Conservation (phyloP, 2,329 filamentous ascomycete genomes). For the Tolypocladium ovalisporum region DNA sequence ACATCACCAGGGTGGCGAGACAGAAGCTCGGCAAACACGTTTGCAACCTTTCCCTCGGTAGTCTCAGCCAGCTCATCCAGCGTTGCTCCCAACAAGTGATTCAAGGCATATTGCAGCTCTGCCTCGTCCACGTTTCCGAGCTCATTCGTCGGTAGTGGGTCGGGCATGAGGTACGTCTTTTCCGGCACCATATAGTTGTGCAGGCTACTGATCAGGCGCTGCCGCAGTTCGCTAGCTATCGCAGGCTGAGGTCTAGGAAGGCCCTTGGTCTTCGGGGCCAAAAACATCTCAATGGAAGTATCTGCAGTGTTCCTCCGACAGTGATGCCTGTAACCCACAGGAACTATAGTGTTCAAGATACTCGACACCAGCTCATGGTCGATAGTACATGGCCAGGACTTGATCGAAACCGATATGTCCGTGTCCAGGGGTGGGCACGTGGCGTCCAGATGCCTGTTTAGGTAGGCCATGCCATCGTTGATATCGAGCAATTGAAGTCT, state of each 20-base stretch:
- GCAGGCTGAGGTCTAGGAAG: background rate
- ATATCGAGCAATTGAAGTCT: slow-evolving; percentile 32
- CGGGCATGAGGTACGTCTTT: slow-evolving; percentile 19
- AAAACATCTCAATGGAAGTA: slow-evolving; percentile 8
- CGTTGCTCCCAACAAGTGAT: slow-evolving; percentile 11
- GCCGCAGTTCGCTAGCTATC: slow-evolving; percentile 7
- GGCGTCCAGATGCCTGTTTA: slow-evolving; percentile 37
- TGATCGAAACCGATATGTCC: slow-evolving; percentile 29
- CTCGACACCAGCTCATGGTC: slow-evolving; percentile 15
- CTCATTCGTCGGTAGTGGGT: slow-evolving; percentile 21
- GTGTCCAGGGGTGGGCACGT: slow-evolving; percentile 36
- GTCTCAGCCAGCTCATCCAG: slow-evolving; percentile 11
- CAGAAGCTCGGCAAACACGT: slow-evolving; percentile 34
- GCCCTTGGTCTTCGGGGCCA: slow-evolving; percentile 9
- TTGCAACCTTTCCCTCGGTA: slow-evolving; percentile 26
- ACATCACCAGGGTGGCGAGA: slow-evolving; percentile 27
- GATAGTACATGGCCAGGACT: slow-evolving; percentile 19
- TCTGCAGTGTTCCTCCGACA: slow-evolving; percentile 2
- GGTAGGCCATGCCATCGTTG: slow-evolving; percentile 30
- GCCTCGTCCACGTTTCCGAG: slow-evolving; percentile 22
- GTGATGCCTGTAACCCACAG: slow-evolving; percentile 8
- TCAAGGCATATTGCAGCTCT: slow-evolving; percentile 21
- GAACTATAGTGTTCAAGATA: slow-evolving; percentile 10
- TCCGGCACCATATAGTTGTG: slow-evolving; percentile 28
- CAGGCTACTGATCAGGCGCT: slow-evolving; percentile 5